A percentile compares a stretch with the other conserved stretches of the same genome.
phyloP scores from a whole-genome alignment of 225 moss, liverwort and hornwort species.

The Lunularia cruciata region DNA sequence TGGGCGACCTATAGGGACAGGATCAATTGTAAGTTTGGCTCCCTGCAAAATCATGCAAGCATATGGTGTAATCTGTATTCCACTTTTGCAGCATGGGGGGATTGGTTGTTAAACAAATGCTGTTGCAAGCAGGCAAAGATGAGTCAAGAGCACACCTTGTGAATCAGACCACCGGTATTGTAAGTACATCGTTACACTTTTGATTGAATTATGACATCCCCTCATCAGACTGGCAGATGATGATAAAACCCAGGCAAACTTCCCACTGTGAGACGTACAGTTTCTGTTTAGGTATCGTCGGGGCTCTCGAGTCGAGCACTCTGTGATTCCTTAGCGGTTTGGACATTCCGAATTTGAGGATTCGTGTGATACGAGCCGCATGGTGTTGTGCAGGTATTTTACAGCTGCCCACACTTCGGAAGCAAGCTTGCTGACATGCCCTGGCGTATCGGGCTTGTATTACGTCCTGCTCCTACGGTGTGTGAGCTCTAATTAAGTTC shows the following conservation, averaged over 20 bases:
- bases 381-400: slow-evolving; percentile 70
- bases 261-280: background rate
- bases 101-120: slow-evolving; percentile 91
- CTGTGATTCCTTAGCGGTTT: too few species aligned
- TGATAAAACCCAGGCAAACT: too few species aligned
- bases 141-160: slow-evolving; percentile 57
- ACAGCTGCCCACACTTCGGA: slow-evolving; percentile 99
- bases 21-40: background rate
- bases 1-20: background rate
- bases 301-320: too few species aligned
- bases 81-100: slow-evolving; percentile 84
- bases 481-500: slow-evolving; percentile 30
- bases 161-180: slow-evolving; percentile 81
- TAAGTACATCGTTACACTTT: slow-evolving; percentile 26
- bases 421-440: slow-evolving; percentile 99
- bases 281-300: background rate
- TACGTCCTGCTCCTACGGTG: slow-evolving; percentile 96
- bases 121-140: slow-evolving; percentile 86
- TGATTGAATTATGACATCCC: background rate
- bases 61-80: background rate
- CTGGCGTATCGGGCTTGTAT: slow-evolving; percentile 89
- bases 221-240: background rate
- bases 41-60: background rate
- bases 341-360: too few species aligned
- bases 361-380: too few species aligned